These are phyloP conservation scores for Hippophae rhamnoides DNA, from an alignment of 306 rosid genomes.

Conservation along the genomic window DNA sequence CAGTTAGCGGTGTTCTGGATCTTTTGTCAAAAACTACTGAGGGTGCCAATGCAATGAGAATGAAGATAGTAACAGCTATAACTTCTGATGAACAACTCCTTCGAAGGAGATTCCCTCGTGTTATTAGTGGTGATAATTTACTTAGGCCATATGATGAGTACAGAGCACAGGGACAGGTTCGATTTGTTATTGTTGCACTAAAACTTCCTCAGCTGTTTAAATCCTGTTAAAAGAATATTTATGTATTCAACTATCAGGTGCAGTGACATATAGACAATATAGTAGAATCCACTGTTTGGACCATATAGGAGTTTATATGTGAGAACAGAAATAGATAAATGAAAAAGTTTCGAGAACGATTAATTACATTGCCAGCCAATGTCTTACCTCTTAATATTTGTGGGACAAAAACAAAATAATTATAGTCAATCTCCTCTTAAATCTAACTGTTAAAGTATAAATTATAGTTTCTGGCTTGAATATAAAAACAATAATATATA, in stretches of 20 bases:
- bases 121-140: slow-evolving; percentile 85
- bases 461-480: no score
- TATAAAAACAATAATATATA: no score
- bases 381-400: no score
- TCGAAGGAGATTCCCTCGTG: slow-evolving; percentile 88
- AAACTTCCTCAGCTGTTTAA: background rate
- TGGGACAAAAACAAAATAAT: no score
- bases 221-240: background rate
- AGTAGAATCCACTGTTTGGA: background rate
- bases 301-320: no score
- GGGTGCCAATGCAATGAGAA: slow-evolving; percentile 99
- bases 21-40: slow-evolving; percentile 93
- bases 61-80: slow-evolving; percentile 89
- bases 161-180: slow-evolving; percentile 98
- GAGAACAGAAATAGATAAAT: no score
- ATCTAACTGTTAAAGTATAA: no score
- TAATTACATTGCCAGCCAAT: no score
- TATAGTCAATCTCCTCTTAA: no score
- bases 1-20: slow-evolving; percentile 95
- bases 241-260: background rate
- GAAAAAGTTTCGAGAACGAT: no score
- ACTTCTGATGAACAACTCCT: slow-evolving; percentile 98
- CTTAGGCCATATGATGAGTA: slow-evolving; percentile 69
- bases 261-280: background rate
- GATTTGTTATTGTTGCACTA: slow-evolving; percentile 15